phyloP scores from a whole-genome alignment of 192 early-diverging fungal genomes.

The Mortierella claussenii region DNA sequence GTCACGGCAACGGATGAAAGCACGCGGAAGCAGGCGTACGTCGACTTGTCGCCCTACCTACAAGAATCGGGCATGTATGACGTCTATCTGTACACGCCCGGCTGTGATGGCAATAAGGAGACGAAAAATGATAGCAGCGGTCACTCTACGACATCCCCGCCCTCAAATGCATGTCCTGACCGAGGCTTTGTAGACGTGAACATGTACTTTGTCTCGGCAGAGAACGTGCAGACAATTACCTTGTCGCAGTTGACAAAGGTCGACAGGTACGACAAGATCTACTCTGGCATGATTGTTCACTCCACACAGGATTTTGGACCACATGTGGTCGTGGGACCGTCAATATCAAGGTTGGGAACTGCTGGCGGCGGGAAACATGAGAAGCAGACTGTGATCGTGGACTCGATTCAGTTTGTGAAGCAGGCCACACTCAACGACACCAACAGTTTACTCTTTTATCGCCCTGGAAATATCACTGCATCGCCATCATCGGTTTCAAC shows the following conservation, averaged over 20 bases:
- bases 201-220: slow-evolving; percentile 40
- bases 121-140: background rate
- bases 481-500: too few relatives aligned
- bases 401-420: slow-evolving; percentile 52
- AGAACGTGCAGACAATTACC: slow-evolving; percentile 35
- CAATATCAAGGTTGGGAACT: slow-evolving; percentile 2
- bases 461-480: background rate
- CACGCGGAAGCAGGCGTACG: slow-evolving; percentile 18
- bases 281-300: slow-evolving; percentile 59
- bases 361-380: slow-evolving; percentile 8
- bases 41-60: slow-evolving; percentile 61
- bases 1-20: slow-evolving; percentile 15
- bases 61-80: slow-evolving; percentile 71
- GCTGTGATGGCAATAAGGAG: slow-evolving; percentile 41
- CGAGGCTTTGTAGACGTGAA: slow-evolving; percentile 45
- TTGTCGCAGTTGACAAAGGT: slow-evolving; percentile 56
- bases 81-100: slow-evolving; percentile 65
- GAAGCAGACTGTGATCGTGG: slow-evolving; percentile 31
- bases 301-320: slow-evolving; percentile 61
- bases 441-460: slow-evolving; percentile 42
- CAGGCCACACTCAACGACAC: slow-evolving; percentile 41
- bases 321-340: slow-evolving; percentile 58
- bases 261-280: slow-evolving; percentile 58
- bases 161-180: slow-evolving; percentile 25
- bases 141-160: background rate